Percentiles rank a stretch among this genome's conserved stretches.
phyloP scores from a whole-genome alignment of 148 eudicot species.

The Vaccinium corymbosum region DNA sequence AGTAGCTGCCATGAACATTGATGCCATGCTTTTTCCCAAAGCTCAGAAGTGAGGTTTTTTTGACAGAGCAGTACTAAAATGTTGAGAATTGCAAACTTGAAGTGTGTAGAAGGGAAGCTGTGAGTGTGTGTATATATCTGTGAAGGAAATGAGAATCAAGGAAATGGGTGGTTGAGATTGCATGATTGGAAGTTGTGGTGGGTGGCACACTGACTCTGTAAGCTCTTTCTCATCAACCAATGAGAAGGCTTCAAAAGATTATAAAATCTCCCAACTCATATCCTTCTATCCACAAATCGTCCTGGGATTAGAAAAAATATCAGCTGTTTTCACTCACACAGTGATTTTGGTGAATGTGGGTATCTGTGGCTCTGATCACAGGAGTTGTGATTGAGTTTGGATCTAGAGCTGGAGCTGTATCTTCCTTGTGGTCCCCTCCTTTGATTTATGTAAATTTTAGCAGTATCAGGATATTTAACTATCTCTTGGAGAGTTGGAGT shows the following conservation, averaged over 20 bases:
- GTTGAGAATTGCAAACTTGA: conserved; percentile 15
- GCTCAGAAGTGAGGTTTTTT: background rate
- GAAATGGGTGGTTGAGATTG: conserved; percentile 37
- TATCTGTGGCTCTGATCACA: conserved; percentile 13
- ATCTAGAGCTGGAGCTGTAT: conserved; percentile 6
- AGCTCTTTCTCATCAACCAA: conserved; percentile 39
- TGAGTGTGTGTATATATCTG: conserved; percentile 6
- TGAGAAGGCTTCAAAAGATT: conserved; percentile 52
- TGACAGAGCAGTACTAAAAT: background rate
- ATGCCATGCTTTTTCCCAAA: conserved; percentile 38
- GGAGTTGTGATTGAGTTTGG: conserved; percentile 1
- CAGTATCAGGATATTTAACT: no score
- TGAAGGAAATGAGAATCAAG: conserved; percentile 12
- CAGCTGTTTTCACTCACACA: background rate
- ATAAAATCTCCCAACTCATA: conserved; percentile 27
- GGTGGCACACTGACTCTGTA: conserved; percentile 6
- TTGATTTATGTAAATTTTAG: no score
- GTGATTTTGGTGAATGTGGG: no score
- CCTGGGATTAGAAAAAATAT: background rate
- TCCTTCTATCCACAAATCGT: conserved; percentile 54
- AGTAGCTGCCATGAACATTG: conserved; percentile 41
- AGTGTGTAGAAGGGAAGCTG: background rate
- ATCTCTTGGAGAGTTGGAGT: no score
- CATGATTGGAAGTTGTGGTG: conserved; percentile 39
- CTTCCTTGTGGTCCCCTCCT: background rate